phyloP scores from a whole-genome alignment of 2,329 filamentous ascomycete species.

The Colletotrichum somersetense region DNA sequence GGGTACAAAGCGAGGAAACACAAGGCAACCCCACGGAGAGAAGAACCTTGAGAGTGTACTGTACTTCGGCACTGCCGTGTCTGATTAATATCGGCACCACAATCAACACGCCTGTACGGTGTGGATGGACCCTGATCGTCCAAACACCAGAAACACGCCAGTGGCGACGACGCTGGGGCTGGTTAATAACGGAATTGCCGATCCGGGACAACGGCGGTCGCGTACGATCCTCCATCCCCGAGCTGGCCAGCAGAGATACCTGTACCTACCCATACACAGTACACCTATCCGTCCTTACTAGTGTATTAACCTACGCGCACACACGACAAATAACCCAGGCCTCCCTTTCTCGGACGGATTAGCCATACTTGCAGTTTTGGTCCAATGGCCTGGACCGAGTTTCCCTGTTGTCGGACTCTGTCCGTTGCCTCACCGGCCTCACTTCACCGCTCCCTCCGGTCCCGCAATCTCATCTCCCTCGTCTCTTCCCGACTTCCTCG shows the following conservation, averaged over 20 bases:
- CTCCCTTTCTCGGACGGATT: not conserved
- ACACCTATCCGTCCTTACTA: too few relatives aligned
- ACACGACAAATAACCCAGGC: not conserved
- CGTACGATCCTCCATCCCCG: not conserved
- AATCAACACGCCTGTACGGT: constrained; percentile 4
- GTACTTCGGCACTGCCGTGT: not conserved
- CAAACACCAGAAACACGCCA: constrained; percentile 35
- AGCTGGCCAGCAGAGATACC: not conserved
- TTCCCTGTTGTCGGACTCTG: constrained; percentile 12
- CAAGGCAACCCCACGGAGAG: constrained; percentile 5
- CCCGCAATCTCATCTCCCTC: constrained; percentile 5
- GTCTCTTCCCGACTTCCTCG: not conserved
- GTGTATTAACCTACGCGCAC: too few relatives aligned
- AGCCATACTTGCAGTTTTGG: constrained; percentile 16
- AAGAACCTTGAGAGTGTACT: not conserved
- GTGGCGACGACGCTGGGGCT: constrained; percentile 22
- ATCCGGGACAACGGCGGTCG: constrained; percentile 13
- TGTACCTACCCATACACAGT: not conserved
- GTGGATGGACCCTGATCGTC: constrained; percentile 42
- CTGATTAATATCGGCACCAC: too few relatives aligned
- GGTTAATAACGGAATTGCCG: constrained; percentile 16
- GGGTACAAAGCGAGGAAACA: not conserved
- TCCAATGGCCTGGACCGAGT: constrained; percentile 17
- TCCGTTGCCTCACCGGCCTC: constrained; percentile 35
- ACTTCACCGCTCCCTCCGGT: constrained; percentile 16